phyloP scores from a whole-genome alignment of 257 asterid species.

The Osmanthus fragrans region DNA sequence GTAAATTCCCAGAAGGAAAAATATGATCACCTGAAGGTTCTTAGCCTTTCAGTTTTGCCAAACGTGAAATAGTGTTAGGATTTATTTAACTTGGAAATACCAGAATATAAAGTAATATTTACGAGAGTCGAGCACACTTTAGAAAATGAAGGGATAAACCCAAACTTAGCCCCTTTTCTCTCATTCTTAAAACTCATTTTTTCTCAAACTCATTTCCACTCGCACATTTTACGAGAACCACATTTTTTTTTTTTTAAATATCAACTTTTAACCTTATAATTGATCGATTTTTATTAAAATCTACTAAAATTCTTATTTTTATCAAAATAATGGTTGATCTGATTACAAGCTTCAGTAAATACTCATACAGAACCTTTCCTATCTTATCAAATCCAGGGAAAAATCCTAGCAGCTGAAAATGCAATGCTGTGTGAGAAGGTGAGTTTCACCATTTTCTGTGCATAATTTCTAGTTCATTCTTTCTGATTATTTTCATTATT shows the following conservation, averaged over 20 bases:
- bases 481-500: neutral
- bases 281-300: too few relatives aligned
- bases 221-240: too few relatives aligned
- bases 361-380: neutral
- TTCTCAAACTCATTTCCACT: too few relatives aligned
- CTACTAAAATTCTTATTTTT: too few relatives aligned
- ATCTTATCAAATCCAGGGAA: constrained; percentile 45
- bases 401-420: constrained; percentile 77
- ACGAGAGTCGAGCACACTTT: neutral
- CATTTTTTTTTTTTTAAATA: too few relatives aligned
- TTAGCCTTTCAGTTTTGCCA: neutral
- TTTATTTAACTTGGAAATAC: neutral
- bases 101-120: neutral
- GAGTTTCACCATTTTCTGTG: neutral
- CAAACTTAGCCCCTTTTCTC: too few relatives aligned
- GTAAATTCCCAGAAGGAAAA: constrained; percentile 29
- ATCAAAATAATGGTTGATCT: too few relatives aligned
- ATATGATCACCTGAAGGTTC: neutral
- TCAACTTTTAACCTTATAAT: too few relatives aligned
- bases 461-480: neutral
- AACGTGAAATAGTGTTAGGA: neutral
- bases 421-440: constrained; percentile 74
- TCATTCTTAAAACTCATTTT: too few relatives aligned
- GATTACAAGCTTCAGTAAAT: neutral
- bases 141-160: neutral